phyloP scores from a whole-genome alignment of 2,329 filamentous ascomycete genomes.

The Alternaria arbusti region DNA sequence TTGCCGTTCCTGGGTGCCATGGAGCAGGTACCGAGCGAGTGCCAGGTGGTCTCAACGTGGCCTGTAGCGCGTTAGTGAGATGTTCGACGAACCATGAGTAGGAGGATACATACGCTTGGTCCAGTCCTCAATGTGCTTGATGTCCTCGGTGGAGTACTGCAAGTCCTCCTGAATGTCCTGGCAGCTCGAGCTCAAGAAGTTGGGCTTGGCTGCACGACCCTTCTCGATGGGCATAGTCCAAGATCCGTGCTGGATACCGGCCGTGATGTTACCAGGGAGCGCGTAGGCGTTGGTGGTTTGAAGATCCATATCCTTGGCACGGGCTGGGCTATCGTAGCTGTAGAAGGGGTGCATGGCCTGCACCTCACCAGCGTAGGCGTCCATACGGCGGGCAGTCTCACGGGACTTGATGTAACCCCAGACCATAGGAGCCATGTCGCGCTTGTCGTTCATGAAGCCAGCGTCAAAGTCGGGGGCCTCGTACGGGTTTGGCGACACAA shows the following conservation, averaged over 20 bases:
- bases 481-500: slow-evolving; percentile 74
- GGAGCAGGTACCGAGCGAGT: slow-evolving; percentile 71
- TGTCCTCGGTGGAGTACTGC: slow-evolving; percentile 68
- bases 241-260: slow-evolving; percentile 74
- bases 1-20: slow-evolving; percentile 80
- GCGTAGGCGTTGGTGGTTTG: slow-evolving; percentile 78
- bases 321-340: slow-evolving; percentile 71
- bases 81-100: not conserved
- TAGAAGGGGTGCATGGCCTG: slow-evolving; percentile 73
- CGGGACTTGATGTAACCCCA: slow-evolving; percentile 85
- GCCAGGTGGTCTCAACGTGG: slow-evolving; percentile 80
- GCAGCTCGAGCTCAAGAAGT: slow-evolving; percentile 68
- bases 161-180: slow-evolving; percentile 68
- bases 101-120: slow-evolving; percentile 46
- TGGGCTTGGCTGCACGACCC: slow-evolving; percentile 58
- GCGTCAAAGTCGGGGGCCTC: slow-evolving; percentile 78
- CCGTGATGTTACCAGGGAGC: slow-evolving; percentile 72
- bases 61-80: slow-evolving; percentile 19
- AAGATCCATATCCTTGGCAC: slow-evolving; percentile 75
- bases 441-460: slow-evolving; percentile 84
- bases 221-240: slow-evolving; percentile 69
- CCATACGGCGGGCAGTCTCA: slow-evolving; percentile 79
- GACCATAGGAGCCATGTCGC: slow-evolving; percentile 80
- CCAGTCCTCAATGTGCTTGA: slow-evolving; percentile 71
- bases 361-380: slow-evolving; percentile 76